Evolutionary conservation across 306 rosid genomes (phyloP), one percentile per base, ranked within the genome.

Genomic region (Sesbania bispinosa): DNA sequence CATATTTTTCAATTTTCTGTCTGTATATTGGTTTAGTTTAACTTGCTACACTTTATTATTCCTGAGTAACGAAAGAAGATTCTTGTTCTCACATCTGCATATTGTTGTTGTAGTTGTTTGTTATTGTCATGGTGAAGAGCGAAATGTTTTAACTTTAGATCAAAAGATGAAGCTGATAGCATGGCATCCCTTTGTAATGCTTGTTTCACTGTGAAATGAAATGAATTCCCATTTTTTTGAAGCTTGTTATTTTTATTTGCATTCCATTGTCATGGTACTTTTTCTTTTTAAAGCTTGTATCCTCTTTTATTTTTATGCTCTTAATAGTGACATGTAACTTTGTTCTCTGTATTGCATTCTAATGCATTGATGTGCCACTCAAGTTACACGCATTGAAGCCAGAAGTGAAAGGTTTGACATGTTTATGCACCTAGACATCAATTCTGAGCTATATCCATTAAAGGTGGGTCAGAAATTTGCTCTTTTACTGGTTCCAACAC

Each of bases 391-490:
- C 43, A 71, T 94, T 55, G 98, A 94, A 79, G 98, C 97, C 11
- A 88, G 82, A 76, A 90, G 97, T 74, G 97, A 94, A 83, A 94
- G 85, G 81, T 94, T 92, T 50, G 98, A 94, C 70, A 94, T 94
- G 97, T 90, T 87, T 88, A 86, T 90, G 98, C 97, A 90, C 82
- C 85, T 94, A 11, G 98, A 94, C 80, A 83, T 94, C 71, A 87
- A 87, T 69, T 73, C 97, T 6, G 97, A 94, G 74, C 46, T 90
- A 15, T 94, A 90, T 57, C 89, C 91, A 0, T 50, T 94, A 58
- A 88, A 80, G 71, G 94, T 83, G 33, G 94, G 97, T 46, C 96
- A 94, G 75, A 94, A 90, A 32, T 90, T 94, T 64, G 79, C 96
- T 0, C 89, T 94, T 80, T 73, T 82, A 11, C 82, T 90, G 23